Percentiles rank a stretch among this genome's conserved stretches.
Evolutionary conservation across 345 rosid species (phyloP).

Genomic region (Eucalyptus lansdowneana): DNA sequence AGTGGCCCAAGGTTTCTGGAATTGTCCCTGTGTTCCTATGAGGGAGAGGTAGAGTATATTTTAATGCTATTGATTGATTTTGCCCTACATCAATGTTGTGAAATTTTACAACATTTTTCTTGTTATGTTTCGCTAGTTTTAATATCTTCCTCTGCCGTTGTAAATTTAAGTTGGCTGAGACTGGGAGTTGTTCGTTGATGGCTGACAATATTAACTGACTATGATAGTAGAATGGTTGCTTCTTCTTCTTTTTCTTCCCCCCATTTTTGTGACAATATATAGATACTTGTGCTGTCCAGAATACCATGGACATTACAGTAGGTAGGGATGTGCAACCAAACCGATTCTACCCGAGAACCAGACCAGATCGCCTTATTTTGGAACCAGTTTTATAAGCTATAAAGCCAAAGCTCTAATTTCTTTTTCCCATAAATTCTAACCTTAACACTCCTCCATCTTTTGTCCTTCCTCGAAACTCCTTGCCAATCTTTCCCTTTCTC

Average conservation of each 20-base stretch:
- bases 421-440: too few relatives aligned
- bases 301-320: not conserved
- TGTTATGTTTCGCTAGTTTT: not conserved
- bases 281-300: not conserved
- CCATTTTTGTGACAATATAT: not conserved
- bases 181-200: not conserved
- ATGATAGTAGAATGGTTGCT: not conserved
- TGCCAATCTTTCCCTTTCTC: too few relatives aligned
- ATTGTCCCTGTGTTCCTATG: constrained; percentile 98
- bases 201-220: not conserved
- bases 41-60: constrained; percentile 65
- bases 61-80: not conserved
- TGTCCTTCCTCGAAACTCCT: too few relatives aligned
- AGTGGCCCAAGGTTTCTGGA: constrained; percentile 92
- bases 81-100: not conserved
- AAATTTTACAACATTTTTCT: not conserved
- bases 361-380: too few relatives aligned
- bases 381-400: too few relatives aligned
- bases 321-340: not conserved
- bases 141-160: not conserved
- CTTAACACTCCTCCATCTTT: too few relatives aligned
- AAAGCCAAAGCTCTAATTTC: too few relatives aligned
- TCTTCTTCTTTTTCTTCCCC: not conserved
- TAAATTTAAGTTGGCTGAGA: not conserved
- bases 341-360: too few relatives aligned